These are phyloP conservation scores for Zanthoxylum bungeanum DNA, from an alignment of 345 rosid genomes.

Conservation along the genomic window DNA sequence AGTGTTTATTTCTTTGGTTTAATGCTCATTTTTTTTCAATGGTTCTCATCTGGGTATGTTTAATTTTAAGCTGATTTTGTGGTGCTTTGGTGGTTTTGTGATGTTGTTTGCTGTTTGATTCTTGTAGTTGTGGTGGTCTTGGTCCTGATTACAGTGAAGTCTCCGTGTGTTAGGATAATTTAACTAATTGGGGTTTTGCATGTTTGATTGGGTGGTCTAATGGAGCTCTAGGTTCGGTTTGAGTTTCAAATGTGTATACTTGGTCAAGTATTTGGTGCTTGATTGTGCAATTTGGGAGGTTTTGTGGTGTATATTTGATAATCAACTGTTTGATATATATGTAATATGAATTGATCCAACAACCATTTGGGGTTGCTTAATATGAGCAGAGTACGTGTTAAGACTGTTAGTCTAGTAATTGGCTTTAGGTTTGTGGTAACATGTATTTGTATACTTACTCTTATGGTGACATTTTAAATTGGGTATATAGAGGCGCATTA, in stretches of 20 bases:
- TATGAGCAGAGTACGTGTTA: background rate
- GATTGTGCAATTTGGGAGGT: slow-evolving; percentile 17
- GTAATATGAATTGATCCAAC: slow-evolving; percentile 13
- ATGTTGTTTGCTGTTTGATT: slow-evolving; percentile 29
- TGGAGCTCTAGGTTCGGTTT: slow-evolving; percentile 29
- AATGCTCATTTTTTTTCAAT: background rate
- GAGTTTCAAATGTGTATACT: slow-evolving; percentile 29
- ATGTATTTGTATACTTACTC: background rate
- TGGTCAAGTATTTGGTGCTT: slow-evolving; percentile 18
- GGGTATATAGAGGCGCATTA: background rate
- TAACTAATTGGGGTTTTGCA: slow-evolving; percentile 22
- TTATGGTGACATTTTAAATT: slow-evolving; percentile 2
- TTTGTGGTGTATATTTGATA: slow-evolving; percentile 10
- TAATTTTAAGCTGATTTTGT: slow-evolving; percentile 24
- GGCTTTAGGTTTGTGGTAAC: background rate
- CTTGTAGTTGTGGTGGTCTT: slow-evolving; percentile 6
- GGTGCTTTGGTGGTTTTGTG: slow-evolving; percentile 17
- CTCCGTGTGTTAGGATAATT: slow-evolving; percentile 17
- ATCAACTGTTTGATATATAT: no score
- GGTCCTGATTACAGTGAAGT: slow-evolving; percentile 13
- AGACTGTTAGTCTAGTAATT: background rate
- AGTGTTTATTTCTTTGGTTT: slow-evolving; percentile 14
- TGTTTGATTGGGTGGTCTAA: slow-evolving; percentile 17
- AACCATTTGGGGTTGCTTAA: background rate
- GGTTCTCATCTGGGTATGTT: slow-evolving; percentile 16